A percentile compares a stretch with the other conserved stretches of the same genome.
Conservation (phyloP, 345 rosid species). For the Salix purpurea region DNA sequence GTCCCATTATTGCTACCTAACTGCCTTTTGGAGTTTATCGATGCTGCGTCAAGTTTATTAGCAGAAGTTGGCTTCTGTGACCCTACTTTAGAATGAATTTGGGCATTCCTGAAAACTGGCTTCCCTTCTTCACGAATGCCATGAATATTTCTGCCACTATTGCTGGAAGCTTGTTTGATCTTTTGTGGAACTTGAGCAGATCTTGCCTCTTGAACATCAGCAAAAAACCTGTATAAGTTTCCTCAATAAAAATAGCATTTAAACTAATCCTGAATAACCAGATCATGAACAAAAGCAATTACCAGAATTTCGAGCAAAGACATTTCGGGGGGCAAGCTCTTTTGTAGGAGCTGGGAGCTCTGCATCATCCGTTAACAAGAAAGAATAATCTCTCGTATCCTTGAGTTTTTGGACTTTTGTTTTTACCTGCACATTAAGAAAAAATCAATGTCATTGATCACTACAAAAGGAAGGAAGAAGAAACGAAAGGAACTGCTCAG, state of each 20-base stretch:
- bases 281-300: constrained; percentile 18
- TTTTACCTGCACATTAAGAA: constrained; percentile 36
- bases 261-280: constrained; percentile 27
- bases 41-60: constrained; percentile 20
- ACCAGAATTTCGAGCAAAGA: constrained; percentile 53
- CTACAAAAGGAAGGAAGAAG: neutral
- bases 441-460: neutral
- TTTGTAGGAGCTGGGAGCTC: constrained; percentile 58
- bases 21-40: constrained; percentile 49
- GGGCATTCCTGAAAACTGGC: constrained; percentile 34
- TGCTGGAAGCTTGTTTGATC: constrained; percentile 44
- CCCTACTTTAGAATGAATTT: constrained; percentile 34
- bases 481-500: neutral
- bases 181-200: constrained; percentile 45
- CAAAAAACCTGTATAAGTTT: constrained; percentile 64
- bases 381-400: constrained; percentile 85
- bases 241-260: constrained; percentile 51
- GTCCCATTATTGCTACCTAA: constrained; percentile 21
- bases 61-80: constrained; percentile 38
- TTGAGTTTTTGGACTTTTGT: constrained; percentile 65
- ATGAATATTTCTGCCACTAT: constrained; percentile 40
- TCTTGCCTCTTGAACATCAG: constrained; percentile 74
- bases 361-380: constrained; percentile 69
- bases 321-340: constrained; percentile 40
- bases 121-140: constrained; percentile 48